Evolutionary conservation across 228 moss, liverwort and hornwort species (phyloP).

Genomic region (Sphagnum fallax): DNA sequence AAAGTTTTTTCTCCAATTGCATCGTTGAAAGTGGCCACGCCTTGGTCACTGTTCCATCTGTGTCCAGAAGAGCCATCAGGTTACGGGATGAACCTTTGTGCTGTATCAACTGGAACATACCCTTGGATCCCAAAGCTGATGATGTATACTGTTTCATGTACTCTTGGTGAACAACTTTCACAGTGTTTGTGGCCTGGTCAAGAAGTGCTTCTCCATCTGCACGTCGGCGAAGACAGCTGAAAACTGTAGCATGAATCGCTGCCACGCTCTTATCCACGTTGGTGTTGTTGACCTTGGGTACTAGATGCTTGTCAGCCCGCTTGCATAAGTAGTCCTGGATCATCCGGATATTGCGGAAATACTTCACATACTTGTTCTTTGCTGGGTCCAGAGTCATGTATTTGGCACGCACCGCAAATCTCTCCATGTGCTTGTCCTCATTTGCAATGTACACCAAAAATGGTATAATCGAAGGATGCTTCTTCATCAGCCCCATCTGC

Average conservation of each 20-base stretch:
- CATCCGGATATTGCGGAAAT: conserved; percentile 93
- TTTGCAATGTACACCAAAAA: conserved; percentile 98
- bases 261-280: conserved; percentile 99
- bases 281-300: conserved; percentile 96
- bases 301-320: conserved; percentile 71
- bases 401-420: conserved; percentile 96
- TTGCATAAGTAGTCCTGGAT: conserved; percentile 94
- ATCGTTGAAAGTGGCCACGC: conserved; percentile 70
- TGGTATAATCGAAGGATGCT: conserved; percentile 89
- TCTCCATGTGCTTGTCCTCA: conserved; percentile 84
- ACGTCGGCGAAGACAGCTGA: conserved; percentile 69
- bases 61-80: conserved; percentile 79
- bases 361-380: conserved; percentile 95
- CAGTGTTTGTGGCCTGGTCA: conserved; percentile 57
- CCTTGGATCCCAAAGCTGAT: conserved; percentile 76
- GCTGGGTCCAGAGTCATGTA: conserved; percentile 97
- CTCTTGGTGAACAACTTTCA: conserved; percentile 82
- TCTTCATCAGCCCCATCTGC: conserved; percentile 98
- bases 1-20: conserved; percentile 23
- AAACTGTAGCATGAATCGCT: conserved; percentile 86
- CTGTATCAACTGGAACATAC: conserved; percentile 92
- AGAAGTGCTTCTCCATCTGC: conserved; percentile 70
- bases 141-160: conserved; percentile 67
- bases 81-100: conserved; percentile 76
- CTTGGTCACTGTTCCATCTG: conserved; percentile 67